phyloP scores from a whole-genome alignment of 352 stramenopile genomes.

The Globisporangium radiosum region DNA sequence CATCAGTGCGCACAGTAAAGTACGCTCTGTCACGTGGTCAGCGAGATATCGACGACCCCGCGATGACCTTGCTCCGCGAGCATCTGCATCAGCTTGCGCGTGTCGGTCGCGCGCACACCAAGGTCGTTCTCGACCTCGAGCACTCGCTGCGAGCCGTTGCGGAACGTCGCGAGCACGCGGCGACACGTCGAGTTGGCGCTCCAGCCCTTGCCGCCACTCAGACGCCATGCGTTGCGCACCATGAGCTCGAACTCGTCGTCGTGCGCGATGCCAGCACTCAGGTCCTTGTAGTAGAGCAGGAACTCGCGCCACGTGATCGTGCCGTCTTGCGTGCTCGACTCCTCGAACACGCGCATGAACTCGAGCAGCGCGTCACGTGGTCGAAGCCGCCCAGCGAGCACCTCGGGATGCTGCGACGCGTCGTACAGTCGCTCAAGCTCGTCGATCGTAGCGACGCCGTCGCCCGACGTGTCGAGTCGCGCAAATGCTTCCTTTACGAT shows the following conservation, averaged over 20 bases:
- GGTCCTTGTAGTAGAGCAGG: conserved; percentile 87
- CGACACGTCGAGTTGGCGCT: conserved; percentile 70
- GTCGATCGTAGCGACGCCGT: conserved; percentile 53
- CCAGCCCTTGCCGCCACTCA: conserved; percentile 72
- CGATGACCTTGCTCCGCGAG: conserved; percentile 45
- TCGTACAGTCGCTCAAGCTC: conserved; percentile 76
- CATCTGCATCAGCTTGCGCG: conserved; percentile 43
- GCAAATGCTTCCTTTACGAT: conserved; percentile 86
- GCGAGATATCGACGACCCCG: conserved; percentile 48
- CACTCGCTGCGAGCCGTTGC: conserved; percentile 59
- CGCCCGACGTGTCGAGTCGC: conserved; percentile 52
- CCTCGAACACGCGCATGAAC: conserved; percentile 75
- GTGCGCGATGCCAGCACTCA: conserved; percentile 66
- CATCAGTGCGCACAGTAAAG: no score
- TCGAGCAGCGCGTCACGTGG: conserved; percentile 69
- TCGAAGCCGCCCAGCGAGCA: conserved; percentile 53
- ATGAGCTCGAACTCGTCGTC: conserved; percentile 88
- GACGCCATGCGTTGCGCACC: conserved; percentile 81
- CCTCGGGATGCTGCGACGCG: conserved; percentile 73
- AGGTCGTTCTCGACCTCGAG: conserved; percentile 70
- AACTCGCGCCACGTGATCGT: conserved; percentile 82
- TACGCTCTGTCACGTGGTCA: conserved; percentile 10
- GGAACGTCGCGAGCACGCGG: conserved; percentile 65
- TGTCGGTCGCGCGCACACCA: conserved; percentile 36
- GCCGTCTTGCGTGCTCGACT: conserved; percentile 27